phyloP scores from a whole-genome alignment of 345 rosid genomes.

The Linum usitatissimum region DNA sequence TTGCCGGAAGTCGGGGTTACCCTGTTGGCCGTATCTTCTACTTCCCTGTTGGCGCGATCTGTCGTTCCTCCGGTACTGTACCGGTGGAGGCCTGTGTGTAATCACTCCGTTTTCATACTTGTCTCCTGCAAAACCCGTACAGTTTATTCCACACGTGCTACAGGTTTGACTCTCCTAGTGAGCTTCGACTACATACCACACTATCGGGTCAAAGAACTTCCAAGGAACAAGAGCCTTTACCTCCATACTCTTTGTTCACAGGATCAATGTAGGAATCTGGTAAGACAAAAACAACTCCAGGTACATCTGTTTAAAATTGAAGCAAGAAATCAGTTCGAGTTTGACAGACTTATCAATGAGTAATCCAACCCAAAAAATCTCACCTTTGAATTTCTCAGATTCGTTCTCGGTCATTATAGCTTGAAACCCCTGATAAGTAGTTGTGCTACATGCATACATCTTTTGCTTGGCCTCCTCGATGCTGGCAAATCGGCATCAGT shows the following conservation, averaged over 20 bases:
- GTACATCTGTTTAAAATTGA: constrained; percentile 40
- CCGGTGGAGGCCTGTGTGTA: constrained; percentile 71
- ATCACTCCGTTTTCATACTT: constrained; percentile 78
- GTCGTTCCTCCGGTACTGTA: constrained; percentile 33
- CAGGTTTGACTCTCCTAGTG: too few relatives aligned
- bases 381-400: constrained; percentile 62
- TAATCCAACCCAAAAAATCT: neutral
- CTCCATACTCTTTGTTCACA: constrained; percentile 80
- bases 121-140: constrained; percentile 45
- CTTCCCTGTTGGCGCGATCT: constrained; percentile 31
- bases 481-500: constrained; percentile 25
- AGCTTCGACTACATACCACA: too few relatives aligned
- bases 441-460: constrained; percentile 95
- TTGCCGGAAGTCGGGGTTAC: neutral
- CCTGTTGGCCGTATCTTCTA: constrained; percentile 28
- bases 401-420: constrained; percentile 82
- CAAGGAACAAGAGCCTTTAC: constrained; percentile 27
- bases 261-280: constrained; percentile 97
- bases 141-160: neutral
- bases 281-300: constrained; percentile 72
- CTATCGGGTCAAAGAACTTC: neutral
- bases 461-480: constrained; percentile 72
- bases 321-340: too few relatives aligned
- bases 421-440: constrained; percentile 90
- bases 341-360: neutral